Percentiles rank a stretch among this genome's conserved stretches.
These are phyloP conservation scores for Chionographis japonica DNA, from an alignment of 106 monocot genomes.

Conservation along the genomic window DNA sequence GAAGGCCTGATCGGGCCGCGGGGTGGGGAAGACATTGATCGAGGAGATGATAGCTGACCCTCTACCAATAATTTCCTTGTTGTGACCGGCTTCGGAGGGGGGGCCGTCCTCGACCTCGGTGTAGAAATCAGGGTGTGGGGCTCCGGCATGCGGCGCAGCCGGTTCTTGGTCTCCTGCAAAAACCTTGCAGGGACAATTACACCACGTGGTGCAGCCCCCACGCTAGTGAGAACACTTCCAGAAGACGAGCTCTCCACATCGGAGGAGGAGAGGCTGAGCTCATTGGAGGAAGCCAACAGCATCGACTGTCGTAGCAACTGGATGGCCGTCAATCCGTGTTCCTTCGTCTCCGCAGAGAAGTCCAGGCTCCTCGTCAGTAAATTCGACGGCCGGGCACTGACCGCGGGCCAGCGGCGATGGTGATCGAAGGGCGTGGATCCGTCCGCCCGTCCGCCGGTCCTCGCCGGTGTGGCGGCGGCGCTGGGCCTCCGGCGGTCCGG, in stretches of 20 bases:
- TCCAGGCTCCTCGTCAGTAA: slow-evolving; percentile 49
- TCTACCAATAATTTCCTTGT: slow-evolving; percentile 27
- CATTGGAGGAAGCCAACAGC: slow-evolving; percentile 18
- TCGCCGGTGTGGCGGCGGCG: slow-evolving; percentile 4
- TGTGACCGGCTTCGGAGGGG: slow-evolving; percentile 11
- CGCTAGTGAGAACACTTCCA: slow-evolving; percentile 15
- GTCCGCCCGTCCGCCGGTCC: slow-evolving; percentile 4
- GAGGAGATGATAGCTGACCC: slow-evolving; percentile 19
- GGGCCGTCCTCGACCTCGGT: background rate
- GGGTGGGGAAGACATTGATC: slow-evolving; percentile 21
- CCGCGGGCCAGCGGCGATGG: slow-evolving; percentile 53
- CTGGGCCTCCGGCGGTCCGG: slow-evolving; percentile 27
- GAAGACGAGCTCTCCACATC: slow-evolving; percentile 64
- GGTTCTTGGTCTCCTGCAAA: slow-evolving; percentile 32
- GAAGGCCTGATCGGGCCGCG: slow-evolving; percentile 24
- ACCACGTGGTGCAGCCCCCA: slow-evolving; percentile 12
- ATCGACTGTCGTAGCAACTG: slow-evolving; percentile 41
- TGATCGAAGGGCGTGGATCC: slow-evolving; percentile 15
- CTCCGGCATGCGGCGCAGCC: slow-evolving; percentile 31
- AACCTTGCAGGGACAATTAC: slow-evolving; percentile 37
- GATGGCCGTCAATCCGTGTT: slow-evolving; percentile 27
- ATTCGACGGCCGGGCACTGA: slow-evolving; percentile 19
- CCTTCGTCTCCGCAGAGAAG: slow-evolving; percentile 33
- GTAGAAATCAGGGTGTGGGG: slow-evolving; percentile 15
- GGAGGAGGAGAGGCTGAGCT: slow-evolving; percentile 31